Base-by-base conservation (phyloP, 495 filamentous ascomycete genomes). In the Penicillium mononematosum region DNA sequence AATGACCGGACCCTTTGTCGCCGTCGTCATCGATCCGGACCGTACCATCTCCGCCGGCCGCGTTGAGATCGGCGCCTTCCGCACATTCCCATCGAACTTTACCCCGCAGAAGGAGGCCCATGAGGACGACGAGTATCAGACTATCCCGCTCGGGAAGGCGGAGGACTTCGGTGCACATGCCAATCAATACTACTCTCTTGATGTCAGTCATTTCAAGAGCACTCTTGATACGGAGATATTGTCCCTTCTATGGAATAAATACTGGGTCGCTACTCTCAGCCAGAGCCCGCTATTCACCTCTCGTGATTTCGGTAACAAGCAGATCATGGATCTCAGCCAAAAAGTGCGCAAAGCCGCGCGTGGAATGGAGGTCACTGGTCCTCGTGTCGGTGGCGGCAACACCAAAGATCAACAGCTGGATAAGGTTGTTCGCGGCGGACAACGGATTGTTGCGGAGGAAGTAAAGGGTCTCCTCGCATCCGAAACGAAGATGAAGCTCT, bases 241-340 rank as follows among this genome's bases (percentile, higher is more conserved):
- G 6, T 91, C 92, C 60, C 80, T 90, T 43, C 79, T 99, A 50
- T 99, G 95, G 95, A 97, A 96, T 72, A 99, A 99, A 70, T 99
- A 99, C 76, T 99, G 95, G 95, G 93, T 98, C 24, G 86, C 91
- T 56, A 99, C 95, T 24, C 83, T 99, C n/a, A 92, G 90, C n/a
- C 90, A 96, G 68, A 92, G 84, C 61, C 93, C 95, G 44, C 81
- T 98, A 10, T 87, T 96, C 60, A 89, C 91, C 43, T 97, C 96
- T 63, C 88, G 93, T 59, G 94, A 97, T 58, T 99, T 91, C 68
- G 85, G 85, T 50, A 95, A 86, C 62, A 93, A 91, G 70, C 93
- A 96, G 72, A 96, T 99, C 75, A 72, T 84, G 46, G 95, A 99
- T 73, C 77, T 98, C 48, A 87, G 85, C 39, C 80, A 83, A 50